Base-by-base conservation (phyloP, 176 grass and related monocot species). In the Saccharum spontaneum region DNA sequence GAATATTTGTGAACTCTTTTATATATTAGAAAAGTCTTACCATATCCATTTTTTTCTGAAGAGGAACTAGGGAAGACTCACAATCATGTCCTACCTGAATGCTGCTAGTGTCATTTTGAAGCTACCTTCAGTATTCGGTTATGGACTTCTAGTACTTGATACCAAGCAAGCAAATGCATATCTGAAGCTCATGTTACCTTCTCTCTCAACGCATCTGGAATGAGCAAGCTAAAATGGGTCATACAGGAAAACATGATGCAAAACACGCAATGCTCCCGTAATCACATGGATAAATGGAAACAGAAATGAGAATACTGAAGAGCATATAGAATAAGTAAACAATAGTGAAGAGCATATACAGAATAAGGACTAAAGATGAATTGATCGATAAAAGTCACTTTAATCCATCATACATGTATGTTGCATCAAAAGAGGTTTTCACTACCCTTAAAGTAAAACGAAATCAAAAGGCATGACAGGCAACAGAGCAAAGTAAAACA, bases 121-220 rank as follows among this genome's bases (percentile, higher is more conserved):
- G 46, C 2, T 16, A 7, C 48, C 65, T 16, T 68, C 43, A 10
- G 22, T 38, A 68, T 52, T 24, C 31, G 5, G 45, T 23, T 37
- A 37, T 80, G 26, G 43, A 48, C 16, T 79, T 71, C 15, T 33
- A 36, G 57, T 52, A 20, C 62, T 76, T 46, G 48, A 48, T 41
- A 87, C 7, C 12, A 76, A 75, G 23, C 17, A 69, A 24, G 30
- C 31, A 65, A 45, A 70, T 33, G 82, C 22, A 64, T 23, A 63
- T 84, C 46, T 67, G 60, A 37, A 59, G 36, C 43, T 89, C 82
- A 89, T 76, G 87, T 80, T 81, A 85, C 26, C 62, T 89, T 89
- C 61, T 85, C 87, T 85, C 87, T 85, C 71, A 85, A 52, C n/a
- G 63, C 78, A 89, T 69, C 87, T 89, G 77, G n/a, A 60, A 71